Evolutionary conservation across 306 rosid species (phyloP), one percentile per base, ranked within the genome.

Genomic region (Urtica urens): DNA sequence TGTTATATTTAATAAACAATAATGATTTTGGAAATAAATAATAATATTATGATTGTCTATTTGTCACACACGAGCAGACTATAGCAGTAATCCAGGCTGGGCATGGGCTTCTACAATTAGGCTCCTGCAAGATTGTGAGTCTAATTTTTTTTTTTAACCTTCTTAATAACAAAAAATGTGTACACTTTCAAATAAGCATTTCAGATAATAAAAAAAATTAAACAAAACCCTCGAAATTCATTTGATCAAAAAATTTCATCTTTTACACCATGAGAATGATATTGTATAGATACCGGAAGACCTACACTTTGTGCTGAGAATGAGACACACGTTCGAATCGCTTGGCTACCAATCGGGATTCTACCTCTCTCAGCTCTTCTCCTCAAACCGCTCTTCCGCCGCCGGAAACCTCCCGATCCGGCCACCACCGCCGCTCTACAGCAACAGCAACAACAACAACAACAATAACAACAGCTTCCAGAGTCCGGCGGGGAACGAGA

Each of bases 71-170:
- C 3, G 40, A 9, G 39, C 77, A 92, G 99, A 92, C 99, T 16
- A 92, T 92, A 35, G 99, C 99, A 72, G 99, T 92, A 2, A 92
- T 92, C 72, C 99, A 92, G 80, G 99, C 99, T 61, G 99, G 99
- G 1, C 99, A 92, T 65, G 99, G 99, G 53, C 99, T 92, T 66
- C 94, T 92, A 22, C 99, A 92, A 37, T 73, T 92, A 56, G 99
- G 99, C 62, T 92, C 99, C 48, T 92, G 99, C 81, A 92, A 86
- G 69, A 92, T 79, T 75, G 99, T 92, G 57, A 79, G 99, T 70
- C 50, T 49, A n/a, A 13, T 21, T 3, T 26, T 46, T 22, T 20
- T 2, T 22, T 3, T 10, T 35, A 15, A 5, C 39, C 11, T 3
- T 13, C 3, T 35, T 35, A 9, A 35, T 35, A 13, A 3, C n/a